phyloP scores from a whole-genome alignment of 2,329 filamentous ascomycete genomes.

The Myriosclerotinia curreyana region DNA sequence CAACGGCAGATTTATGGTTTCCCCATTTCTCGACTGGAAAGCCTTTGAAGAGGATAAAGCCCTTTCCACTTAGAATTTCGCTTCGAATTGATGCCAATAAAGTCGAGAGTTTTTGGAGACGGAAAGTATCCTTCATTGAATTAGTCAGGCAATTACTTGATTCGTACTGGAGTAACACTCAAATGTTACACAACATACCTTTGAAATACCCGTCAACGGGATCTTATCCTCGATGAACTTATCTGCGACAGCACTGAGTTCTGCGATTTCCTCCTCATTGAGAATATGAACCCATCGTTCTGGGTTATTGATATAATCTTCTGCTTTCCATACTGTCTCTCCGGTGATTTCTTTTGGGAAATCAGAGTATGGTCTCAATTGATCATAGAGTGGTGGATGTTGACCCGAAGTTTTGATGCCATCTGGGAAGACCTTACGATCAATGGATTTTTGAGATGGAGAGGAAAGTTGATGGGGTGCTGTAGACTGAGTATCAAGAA shows the following conservation, averaged over 20 bases:
- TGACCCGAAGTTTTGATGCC: conserved; percentile 59
- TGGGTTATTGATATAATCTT: conserved; percentile 38
- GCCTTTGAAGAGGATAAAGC: conserved; percentile 85
- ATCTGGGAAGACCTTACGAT: conserved; percentile 39
- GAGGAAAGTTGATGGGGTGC: conserved; percentile 28
- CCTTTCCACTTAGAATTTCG: conserved; percentile 77
- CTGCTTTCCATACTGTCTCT: conserved; percentile 67
- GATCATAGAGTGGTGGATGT: conserved; percentile 63
- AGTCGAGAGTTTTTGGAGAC: conserved; percentile 53
- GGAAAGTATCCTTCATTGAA: conserved; percentile 50
- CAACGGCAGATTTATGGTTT: conserved; percentile 74
- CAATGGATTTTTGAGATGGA: conserved; percentile 26
- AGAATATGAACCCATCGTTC: conserved; percentile 68
- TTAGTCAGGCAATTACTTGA: background rate
- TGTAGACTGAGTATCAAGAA: conserved; percentile 28
- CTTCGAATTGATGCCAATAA: conserved; percentile 56
- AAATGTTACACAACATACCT: conserved; percentile 41
- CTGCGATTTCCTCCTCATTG: conserved; percentile 61
- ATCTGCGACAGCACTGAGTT: conserved; percentile 66
- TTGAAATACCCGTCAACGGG: conserved; percentile 68
- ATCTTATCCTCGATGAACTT: conserved; percentile 62
- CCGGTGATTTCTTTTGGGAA: conserved; percentile 72
- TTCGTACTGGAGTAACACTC: background rate
- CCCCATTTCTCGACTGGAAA: conserved; percentile 77
- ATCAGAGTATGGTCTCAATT: conserved; percentile 62